These are phyloP conservation scores for Zhuliangozyma blackwelliae DNA, from an alignment of 1,139 yeast species.

Conservation along the genomic window DNA sequence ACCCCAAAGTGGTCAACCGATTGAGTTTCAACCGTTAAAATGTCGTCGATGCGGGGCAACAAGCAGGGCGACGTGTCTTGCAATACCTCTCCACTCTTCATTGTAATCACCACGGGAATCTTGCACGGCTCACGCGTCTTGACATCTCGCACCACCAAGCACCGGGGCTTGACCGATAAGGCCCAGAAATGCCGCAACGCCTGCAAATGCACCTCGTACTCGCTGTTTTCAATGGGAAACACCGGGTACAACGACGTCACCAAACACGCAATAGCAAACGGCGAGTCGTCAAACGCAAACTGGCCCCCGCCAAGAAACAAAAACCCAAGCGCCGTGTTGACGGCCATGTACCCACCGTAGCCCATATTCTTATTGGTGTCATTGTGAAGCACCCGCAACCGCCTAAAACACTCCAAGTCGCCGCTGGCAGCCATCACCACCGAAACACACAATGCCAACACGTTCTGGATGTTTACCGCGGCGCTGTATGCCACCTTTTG, in stretches of 20 bases:
- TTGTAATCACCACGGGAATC: constrained; percentile 45
- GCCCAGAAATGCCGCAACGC: constrained; percentile 93
- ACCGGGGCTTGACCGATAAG: constrained; percentile 74
- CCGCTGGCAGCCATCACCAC: constrained; percentile 91
- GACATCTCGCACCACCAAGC: constrained; percentile 71
- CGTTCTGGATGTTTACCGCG: constrained; percentile 54
- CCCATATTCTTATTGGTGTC: constrained; percentile 44
- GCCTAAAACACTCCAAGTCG: constrained; percentile 70
- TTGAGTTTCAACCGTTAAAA: constrained; percentile 38
- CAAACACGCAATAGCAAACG: constrained; percentile 69
- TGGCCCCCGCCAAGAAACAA: constrained; percentile 92
- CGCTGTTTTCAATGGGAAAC: constrained; percentile 47
- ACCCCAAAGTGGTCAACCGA: constrained; percentile 46
- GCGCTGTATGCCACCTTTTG: constrained; percentile 55
- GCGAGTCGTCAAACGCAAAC: constrained; percentile 65
- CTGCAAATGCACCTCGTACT: constrained; percentile 64
- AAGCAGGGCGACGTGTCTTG: constrained; percentile 57
- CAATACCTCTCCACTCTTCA: constrained; percentile 33
- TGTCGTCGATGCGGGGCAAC: constrained; percentile 55
- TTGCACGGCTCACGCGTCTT: constrained; percentile 51
- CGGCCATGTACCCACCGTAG: constrained; percentile 75
- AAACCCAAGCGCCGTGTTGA: constrained; percentile 81
- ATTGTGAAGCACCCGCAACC: constrained; percentile 68
- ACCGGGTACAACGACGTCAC: constrained; percentile 74
- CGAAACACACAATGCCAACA: constrained; percentile 61